phyloP scores from a whole-genome alignment of 1,284 basidiomycete species.

The Fistulina hepatica region DNA sequence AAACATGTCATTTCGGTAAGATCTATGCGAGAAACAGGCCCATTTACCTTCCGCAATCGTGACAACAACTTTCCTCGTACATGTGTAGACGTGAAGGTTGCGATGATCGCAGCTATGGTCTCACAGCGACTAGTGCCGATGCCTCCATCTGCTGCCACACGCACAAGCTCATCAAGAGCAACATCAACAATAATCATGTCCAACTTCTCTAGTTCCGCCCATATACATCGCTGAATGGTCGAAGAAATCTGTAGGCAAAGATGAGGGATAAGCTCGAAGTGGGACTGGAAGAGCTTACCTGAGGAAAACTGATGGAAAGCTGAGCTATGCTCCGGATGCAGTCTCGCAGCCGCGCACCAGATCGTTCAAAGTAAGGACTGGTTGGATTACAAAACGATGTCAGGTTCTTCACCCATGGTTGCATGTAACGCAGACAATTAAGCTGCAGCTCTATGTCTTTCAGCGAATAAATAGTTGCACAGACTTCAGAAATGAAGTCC shows the following conservation, averaged over 20 bases:
- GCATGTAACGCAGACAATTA: slow-evolving; percentile 69
- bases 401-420: slow-evolving; percentile 80
- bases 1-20: slow-evolving; percentile 9
- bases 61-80: slow-evolving; percentile 70
- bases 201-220: slow-evolving; percentile 62
- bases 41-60: slow-evolving; percentile 62
- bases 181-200: slow-evolving; percentile 60
- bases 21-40: neutral
- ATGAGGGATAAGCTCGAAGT: neutral
- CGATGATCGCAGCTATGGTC: slow-evolving; percentile 63
- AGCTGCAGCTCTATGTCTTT: slow-evolving; percentile 49
- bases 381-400: slow-evolving; percentile 61
- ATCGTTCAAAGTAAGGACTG: slow-evolving; percentile 52
- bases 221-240: slow-evolving; percentile 62
- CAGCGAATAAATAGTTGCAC: slow-evolving; percentile 55
- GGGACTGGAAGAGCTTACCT: slow-evolving; percentile 34
- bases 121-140: slow-evolving; percentile 68
- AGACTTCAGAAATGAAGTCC: slow-evolving; percentile 79
- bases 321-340: slow-evolving; percentile 69
- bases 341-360: slow-evolving; percentile 64
- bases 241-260: slow-evolving; percentile 43
- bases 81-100: slow-evolving; percentile 64
- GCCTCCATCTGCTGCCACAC: slow-evolving; percentile 72
- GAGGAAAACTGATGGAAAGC: slow-evolving; percentile 57
- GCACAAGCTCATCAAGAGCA: slow-evolving; percentile 67